Base-by-base conservation (phyloP, 345 rosid species). In the Ailanthus altissimus region DNA sequence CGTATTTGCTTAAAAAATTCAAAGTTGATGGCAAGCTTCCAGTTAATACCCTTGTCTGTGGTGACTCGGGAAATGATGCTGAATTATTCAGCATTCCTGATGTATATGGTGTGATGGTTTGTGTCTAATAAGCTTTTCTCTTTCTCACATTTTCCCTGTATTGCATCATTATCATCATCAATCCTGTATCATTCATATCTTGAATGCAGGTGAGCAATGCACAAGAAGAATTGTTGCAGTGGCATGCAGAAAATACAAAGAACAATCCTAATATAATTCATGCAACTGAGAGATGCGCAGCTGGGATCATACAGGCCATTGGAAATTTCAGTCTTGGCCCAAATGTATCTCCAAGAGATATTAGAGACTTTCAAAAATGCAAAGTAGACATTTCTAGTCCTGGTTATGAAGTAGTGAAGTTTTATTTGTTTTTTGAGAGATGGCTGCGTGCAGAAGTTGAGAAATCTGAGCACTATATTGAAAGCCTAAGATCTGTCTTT, bases 1-100 rank as follows among this genome's bases (percentile, higher is more conserved):
- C 86, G 7, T 91, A 93, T 85, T 83, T 94, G 82, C 93, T 84
- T 61, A 81, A 74, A 60, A 91, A 90, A 79, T 79, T 93, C 57
- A 84, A 84, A 79, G 60, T 61, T 53, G 84, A 85, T 43, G 90
- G 88, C 63, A 84, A 76, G 75, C 47, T 84, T 25, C 91, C 98
- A 63, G 73, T 47, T 61, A 90, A 87, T 70, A 87, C 88, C 72
- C 95, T 94, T 75, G 98, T 91, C 46, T 93, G 98, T 80, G 98
- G 98, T 66, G 98, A 93, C 80, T 93, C 98, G 69, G 98, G 98
- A 80, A 94, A 94, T 81, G 98, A 94, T 82, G 92, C 93, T 18
- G 98, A 94, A 40, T 84, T 94, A 49, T 93, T 91, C 83, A 79
- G 81, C 38, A 38, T 93, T 74, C 81, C 97, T 51, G 85, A 87